Base-by-base conservation (phyloP, 441 rosid genomes). In the Syzygium malaccense region DNA sequence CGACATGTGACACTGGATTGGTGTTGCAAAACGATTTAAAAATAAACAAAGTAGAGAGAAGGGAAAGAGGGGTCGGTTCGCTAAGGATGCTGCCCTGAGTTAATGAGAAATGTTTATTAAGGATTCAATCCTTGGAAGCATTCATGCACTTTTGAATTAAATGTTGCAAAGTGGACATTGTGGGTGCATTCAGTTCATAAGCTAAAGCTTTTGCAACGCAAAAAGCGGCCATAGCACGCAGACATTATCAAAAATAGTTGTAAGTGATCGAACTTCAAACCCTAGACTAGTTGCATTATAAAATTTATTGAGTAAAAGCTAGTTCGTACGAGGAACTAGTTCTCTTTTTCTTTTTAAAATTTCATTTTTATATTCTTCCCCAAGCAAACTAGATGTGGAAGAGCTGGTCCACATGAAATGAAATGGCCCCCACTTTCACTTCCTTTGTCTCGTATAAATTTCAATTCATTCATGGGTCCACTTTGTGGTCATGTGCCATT, bases 211-310 rank as follows among this genome's bases (percentile, higher is more conserved):
- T 58, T 2, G 4, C 66, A 26, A 14, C 66, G 1, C n/a, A 6
- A 60, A 60, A 60, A 14, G 66, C 0, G 4, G 8, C 14, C 1
- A 28, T 60, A 64, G 41, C 75, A 7, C 1, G 1, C 30, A 30
- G 7, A 32, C 75, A 15, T 64, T 6, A 64, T 30, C 37, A 30
- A 30, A 64, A 54, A 55, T 18, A 55, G 57, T 55, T 55, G 25
- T 7, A 4, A 4, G 60, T 17, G 56, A 4, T 25, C 28, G 10
- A 57, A 8, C 60, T 57, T 23, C 60, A 66, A 32, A 66, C 0
- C 25, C 25, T 32, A 8, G 78, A 10, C 45, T 6, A 0, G 1
- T 32, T 18, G 0, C 68, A 6, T 0, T 62, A 7, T 45, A n/a
- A n/a, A 62, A n/a, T 62, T 7, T 62, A 0, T 7, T 3, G 23